Conservation (phyloP, 2,329 filamentous ascomycete species). For the Zymoseptoria tritici region DNA sequence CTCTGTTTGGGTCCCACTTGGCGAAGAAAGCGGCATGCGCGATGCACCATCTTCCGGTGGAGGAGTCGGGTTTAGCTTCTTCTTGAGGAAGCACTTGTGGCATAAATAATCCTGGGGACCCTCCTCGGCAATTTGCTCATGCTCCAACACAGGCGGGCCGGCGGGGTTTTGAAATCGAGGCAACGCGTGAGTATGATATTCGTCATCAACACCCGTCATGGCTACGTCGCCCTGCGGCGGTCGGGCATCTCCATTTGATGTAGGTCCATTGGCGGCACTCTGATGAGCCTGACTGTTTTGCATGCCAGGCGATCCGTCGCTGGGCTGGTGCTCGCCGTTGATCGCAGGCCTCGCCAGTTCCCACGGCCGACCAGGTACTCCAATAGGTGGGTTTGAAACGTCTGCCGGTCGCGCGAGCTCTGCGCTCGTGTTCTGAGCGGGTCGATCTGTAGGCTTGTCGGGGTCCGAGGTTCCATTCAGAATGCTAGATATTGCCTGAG, state of each 20-base stretch:
- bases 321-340: conserved; percentile 8
- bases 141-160: conserved; percentile 9
- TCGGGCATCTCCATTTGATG: conserved; percentile 12
- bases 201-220: conserved; percentile 13
- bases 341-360: conserved; percentile 7
- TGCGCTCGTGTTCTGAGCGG: neutral
- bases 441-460: neutral
- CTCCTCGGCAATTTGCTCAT: conserved; percentile 6
- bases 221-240: conserved; percentile 6
- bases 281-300: conserved; percentile 4
- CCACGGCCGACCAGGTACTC: conserved; percentile 23
- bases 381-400: conserved; percentile 1
- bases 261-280: conserved; percentile 5
- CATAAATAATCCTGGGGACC: conserved; percentile 33
- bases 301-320: conserved; percentile 4
- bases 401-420: neutral
- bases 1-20: conserved; percentile 1
- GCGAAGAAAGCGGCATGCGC: conserved; percentile 2
- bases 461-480: neutral
- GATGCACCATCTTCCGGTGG: conserved; percentile 27
- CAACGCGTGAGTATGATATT: conserved; percentile 20
- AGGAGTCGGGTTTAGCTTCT: conserved; percentile 32
- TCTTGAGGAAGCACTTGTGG: conserved; percentile 44
- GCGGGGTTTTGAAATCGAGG: conserved; percentile 20
- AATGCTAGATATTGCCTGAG: neutral